Evolutionary conservation across 129 eudicot species (phyloP), one percentile per base, ranked within the genome.

Genomic region (Ambrosia artemisiifolia): DNA sequence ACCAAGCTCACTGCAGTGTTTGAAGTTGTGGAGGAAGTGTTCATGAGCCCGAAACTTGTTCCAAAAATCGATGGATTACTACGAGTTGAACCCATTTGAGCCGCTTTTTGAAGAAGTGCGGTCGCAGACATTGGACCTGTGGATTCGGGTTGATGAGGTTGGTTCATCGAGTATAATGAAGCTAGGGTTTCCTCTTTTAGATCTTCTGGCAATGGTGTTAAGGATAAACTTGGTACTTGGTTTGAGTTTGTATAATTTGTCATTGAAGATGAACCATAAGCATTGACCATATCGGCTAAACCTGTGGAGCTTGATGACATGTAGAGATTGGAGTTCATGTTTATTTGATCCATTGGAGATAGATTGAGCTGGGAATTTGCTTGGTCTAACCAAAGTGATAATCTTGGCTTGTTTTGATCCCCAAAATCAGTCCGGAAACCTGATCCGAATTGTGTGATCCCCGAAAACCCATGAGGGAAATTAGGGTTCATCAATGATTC

Each of bases 31-130:
- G 88, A 72, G 6, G 86, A 50, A 0, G 91, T 80, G 60, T 65
- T 80, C 93, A 88, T 88, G 36, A 85, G 83, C 54, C 96, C 97
- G 11, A 92, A 76, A 62, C 82, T 86, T 33, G 86, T 74, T 14
- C 91, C 91, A 24, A 83, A 82, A 56, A 87, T 54, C 0, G 88
- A 56, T n/a, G 90, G 86, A 65, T 79, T 87, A 75, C 96, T 90
- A 0, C 87, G 73, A 0, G 96, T 85, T 0, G 98, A 89, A 14
- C 98, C 98, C 88, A 93, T 85, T 60, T 93, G 98, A 47, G 98
- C 98, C 0, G 98, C 98, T 72, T 87, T 93, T 40, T 93, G 98
- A 10, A 93, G 88, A 2, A 93, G 92, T 2, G 96, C 96, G 16
- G 98, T 93, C 7, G 98, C 98, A 0, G 98, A 93, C 98, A 89